Evolutionary conservation across 2,329 filamentous ascomycete species (phyloP), one percentile per base, ranked within the genome.

Genomic region (Fusarium sp.): DNA sequence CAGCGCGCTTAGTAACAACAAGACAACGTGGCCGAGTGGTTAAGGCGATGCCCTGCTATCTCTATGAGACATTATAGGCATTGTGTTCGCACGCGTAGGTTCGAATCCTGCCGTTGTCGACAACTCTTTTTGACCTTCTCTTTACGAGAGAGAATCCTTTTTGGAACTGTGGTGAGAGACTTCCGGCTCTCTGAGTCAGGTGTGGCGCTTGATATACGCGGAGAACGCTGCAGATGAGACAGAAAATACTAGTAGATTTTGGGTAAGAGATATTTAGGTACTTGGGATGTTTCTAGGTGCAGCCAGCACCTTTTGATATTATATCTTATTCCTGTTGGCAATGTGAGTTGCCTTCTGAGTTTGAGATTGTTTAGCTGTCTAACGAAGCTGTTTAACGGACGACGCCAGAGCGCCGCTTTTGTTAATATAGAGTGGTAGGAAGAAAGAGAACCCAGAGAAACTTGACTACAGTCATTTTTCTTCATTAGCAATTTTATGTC

Each of bases 1-100:
- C 4, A n/a, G 3, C 7, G 2, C 6, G 4, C 2, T 21, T 14
- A 16, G 4, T 18, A 56, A 23, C 34, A 19, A 30, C 12, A 50
- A 68, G 51, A 42, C 65, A 69, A 51, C 30, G 34, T 66, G 62
- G 39, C 62, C 26, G 48, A 61, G 37, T 66, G 62, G 56, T 66
- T 50, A 54, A 66, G n/a, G 54, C 61, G 61, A 65, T 65, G 62
- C 61, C 39, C 61, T 65, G 54, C 61, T 65, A 65, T 66, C 54
- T 55, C 26, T 34, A 14, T 10, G 23, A 54, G 61, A 65, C 42
- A 48, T 44, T 18, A 25, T 34, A 65, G 61, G 37, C 28, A 49
- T 60, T 65, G 53, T 65, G 30, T 39, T 53, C 62, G 55, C 42
- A 65, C 52, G 58, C 58, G 60, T 65, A 65, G 60, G 60, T 61